A percentile compares a stretch with the other conserved stretches of the same genome.
Conservation (phyloP, 352 stramenopile species). For the Pseudoperonospora humuli region DNA sequence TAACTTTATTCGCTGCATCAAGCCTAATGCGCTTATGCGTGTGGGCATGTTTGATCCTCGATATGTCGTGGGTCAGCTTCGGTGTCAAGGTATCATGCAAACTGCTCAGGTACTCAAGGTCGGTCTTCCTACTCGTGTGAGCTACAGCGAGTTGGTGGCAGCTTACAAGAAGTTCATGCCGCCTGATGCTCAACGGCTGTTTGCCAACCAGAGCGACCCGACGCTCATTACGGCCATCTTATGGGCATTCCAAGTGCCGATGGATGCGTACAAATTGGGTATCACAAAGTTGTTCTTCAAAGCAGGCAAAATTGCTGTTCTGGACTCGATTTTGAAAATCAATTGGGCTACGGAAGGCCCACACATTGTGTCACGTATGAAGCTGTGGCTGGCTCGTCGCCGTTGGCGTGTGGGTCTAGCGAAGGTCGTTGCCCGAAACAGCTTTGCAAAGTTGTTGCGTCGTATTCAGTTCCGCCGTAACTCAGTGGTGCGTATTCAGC, state of each 20-base stretch:
- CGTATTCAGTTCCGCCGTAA: conserved; percentile 51
- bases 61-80: conserved; percentile 85
- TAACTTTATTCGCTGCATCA: conserved; percentile 90
- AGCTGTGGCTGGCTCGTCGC: conserved; percentile 76
- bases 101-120: conserved; percentile 88
- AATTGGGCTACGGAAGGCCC: conserved; percentile 82
- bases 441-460: conserved; percentile 50
- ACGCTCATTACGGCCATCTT: conserved; percentile 85
- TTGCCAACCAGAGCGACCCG: conserved; percentile 71
- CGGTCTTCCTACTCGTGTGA: conserved; percentile 83
- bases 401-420: conserved; percentile 76
- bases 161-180: conserved; percentile 80
- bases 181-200: conserved; percentile 61
- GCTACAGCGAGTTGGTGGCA: conserved; percentile 82
- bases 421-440: conserved; percentile 72
- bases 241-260: conserved; percentile 84
- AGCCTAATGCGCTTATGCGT: conserved; percentile 82
- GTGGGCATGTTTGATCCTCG: conserved; percentile 76
- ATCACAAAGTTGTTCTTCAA: conserved; percentile 89
- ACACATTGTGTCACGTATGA: conserved; percentile 75
- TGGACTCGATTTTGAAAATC: conserved; percentile 86
- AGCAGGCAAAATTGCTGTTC: conserved; percentile 82
- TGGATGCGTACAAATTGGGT: conserved; percentile 81
- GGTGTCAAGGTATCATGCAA: conserved; percentile 83
- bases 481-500: conserved; percentile 57